Evolutionary conservation across 1,284 basidiomycete species (phyloP), one percentile per base, ranked within the genome.

Genomic region (Limonomyces culmigenus): DNA sequence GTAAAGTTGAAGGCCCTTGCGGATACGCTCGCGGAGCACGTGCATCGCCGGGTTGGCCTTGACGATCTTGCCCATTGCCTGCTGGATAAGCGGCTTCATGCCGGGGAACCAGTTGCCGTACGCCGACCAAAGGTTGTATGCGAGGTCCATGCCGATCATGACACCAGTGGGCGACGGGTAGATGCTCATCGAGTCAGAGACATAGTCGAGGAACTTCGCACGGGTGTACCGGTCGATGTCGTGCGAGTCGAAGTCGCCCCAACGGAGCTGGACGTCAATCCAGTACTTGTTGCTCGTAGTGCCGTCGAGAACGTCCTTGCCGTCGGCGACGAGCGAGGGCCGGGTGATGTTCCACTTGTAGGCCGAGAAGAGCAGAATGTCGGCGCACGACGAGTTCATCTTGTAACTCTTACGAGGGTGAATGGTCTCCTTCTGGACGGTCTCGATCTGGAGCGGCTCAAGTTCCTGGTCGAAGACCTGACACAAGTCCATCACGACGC

Each of bases 51-150:
- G 95, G 49, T 95, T 93, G 32, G 89, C 91, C 56, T 93, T 93
- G 91, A 97, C 95, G 57, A 99, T 87, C 71, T 98, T 99, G 32
- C 85, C 87, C 91, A 99, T 96, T 3, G 93, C 95, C 60, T 97
- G 92, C 59, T 96, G 93, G 43, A 98, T 80, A 42, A 98, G 70
- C 3, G 93, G 89, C 63, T 98, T 98, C 70, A 93, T 74, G 37
- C 93, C 93, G 13, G 95, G 93, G 81, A 97, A 96, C 89, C 91
- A 98, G 54, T 95, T 93, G 41, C 93, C 95, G 51, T 96, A 99
- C 1, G 88, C 93, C n/a, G 89, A 92, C 81, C 95, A 95, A 42
- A 97, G 56, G 60, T 96, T 98, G 66, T 98, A 98, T 0, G 93
- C 92, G 41, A 98, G 60, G 55, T 98, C 91, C 75, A 99, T 88